Evolutionary conservation across 139 green algal species (phyloP).

Genomic region (Chlorokybus atmophyticus): DNA sequence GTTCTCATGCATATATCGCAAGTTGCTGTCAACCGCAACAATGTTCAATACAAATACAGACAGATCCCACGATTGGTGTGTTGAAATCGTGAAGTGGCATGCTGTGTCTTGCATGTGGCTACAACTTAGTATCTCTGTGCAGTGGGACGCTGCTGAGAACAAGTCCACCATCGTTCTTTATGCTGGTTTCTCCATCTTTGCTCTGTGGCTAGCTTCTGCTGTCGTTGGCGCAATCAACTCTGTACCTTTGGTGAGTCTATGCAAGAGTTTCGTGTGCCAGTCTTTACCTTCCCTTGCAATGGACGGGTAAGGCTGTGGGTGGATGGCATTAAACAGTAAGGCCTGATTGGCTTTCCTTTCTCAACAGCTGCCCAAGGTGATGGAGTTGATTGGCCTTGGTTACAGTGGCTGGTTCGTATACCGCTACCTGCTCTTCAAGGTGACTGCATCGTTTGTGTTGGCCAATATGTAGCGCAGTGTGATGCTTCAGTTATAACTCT

Average conservation of each 20-base stretch:
- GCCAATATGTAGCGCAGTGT: background rate
- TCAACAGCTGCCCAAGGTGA: conserved; percentile 76
- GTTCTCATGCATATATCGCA: no score
- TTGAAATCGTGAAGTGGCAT: no score
- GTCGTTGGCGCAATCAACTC: conserved; percentile 80
- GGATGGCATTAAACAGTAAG: no score
- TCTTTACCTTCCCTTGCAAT: background rate
- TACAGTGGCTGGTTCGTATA: conserved; percentile 97
- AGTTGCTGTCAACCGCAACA: no score
- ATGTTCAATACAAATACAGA: no score
- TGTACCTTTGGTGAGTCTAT: conserved; percentile 79
- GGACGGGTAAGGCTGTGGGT: no score
- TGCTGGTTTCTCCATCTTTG: conserved; percentile 56
- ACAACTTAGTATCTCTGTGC: no score
- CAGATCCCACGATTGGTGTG: no score
- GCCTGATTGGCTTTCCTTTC: conserved; percentile 40
- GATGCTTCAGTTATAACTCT: no score
- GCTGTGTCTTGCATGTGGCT: no score
- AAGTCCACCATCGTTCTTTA: conserved; percentile 81
- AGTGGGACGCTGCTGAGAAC: conserved; percentile 78
- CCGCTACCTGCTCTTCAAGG: conserved; percentile 97
- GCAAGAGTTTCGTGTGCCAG: no score
- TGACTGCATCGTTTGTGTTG: conserved; percentile 27
- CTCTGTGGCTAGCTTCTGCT: conserved; percentile 75
- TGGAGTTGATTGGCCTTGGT: conserved; percentile 91